Percentiles rank a stretch among this genome's conserved stretches.
These are phyloP conservation scores for Saccharomycopsis olivae DNA, from an alignment of 805 yeast genomes.

Conservation along the genomic window DNA sequence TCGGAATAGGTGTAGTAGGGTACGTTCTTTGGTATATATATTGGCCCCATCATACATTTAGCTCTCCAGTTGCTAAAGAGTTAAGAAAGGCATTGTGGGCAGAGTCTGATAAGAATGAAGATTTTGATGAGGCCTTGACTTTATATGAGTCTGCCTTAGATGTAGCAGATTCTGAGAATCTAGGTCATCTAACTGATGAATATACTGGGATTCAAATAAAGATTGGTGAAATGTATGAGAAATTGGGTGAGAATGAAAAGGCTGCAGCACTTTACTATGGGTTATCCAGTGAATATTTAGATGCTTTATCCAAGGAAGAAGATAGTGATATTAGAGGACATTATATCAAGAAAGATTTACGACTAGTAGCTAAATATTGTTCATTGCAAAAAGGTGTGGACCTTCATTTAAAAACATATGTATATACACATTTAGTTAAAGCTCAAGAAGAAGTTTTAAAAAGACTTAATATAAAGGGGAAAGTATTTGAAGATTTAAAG, in stretches of 20 bases:
- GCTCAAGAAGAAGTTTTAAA: slow-evolving; percentile 57
- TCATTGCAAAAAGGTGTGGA: no score
- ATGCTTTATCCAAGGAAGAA: no score
- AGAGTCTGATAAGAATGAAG: slow-evolving; percentile 53
- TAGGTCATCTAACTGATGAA: slow-evolving; percentile 59
- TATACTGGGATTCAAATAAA: slow-evolving; percentile 88
- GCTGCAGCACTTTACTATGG: slow-evolving; percentile 63
- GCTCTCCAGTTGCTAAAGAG: slow-evolving; percentile 56
- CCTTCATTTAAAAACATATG: slow-evolving; percentile 39
- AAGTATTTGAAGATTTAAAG: slow-evolving; percentile 26
- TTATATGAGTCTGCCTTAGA: slow-evolving; percentile 67
- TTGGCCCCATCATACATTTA: slow-evolving; percentile 64
- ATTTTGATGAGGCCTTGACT: slow-evolving; percentile 53
- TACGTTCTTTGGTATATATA: slow-evolving; percentile 29
- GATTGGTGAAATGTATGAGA: slow-evolving; percentile 78
- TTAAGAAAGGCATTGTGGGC: slow-evolving; percentile 76
- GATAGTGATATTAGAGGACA: no score
- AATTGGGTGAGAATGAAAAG: slow-evolving; percentile 46
- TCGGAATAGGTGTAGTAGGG: background rate
- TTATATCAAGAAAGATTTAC: slow-evolving; percentile 55
- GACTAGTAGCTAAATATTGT: slow-evolving; percentile 60
- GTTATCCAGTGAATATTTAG: slow-evolving; percentile 45
- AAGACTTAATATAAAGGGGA: no score
- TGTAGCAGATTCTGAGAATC: slow-evolving; percentile 39
- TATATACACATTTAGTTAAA: slow-evolving; percentile 50